A percentile compares a stretch with the other conserved stretches of the same genome.
These are phyloP conservation scores for Cucumis sativus DNA, from an alignment of 306 rosid species.

Conservation along the genomic window Cucumber_9930_V3 NC_026660.2:23808501-23809000, in stretches of 20 bases:
- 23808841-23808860: not conserved
- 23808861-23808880: not conserved
- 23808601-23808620: conserved; percentile 20
- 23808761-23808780: not conserved
- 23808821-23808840: not conserved
- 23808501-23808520: conserved; percentile 94
- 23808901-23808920: no score
- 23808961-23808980: not conserved
- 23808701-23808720: not conserved
- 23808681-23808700: not conserved
- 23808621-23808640: conserved; percentile 45
- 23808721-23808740: not conserved
- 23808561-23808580: conserved; percentile 64
- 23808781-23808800: not conserved
- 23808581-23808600: conserved; percentile 56
- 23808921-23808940: not conserved
- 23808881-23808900: not conserved
- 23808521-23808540: conserved; percentile 86
- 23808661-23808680: not conserved
- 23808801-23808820: not conserved
- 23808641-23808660: conserved; percentile 91
- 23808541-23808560: conserved; percentile 76
- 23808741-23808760: not conserved
- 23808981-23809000: not conserved
- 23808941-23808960: not conserved